Evolutionary conservation across 352 stramenopile genomes (phyloP), one percentile per base, ranked within the genome.

Genomic region (Phytophthora fragariaefolia): DNA sequence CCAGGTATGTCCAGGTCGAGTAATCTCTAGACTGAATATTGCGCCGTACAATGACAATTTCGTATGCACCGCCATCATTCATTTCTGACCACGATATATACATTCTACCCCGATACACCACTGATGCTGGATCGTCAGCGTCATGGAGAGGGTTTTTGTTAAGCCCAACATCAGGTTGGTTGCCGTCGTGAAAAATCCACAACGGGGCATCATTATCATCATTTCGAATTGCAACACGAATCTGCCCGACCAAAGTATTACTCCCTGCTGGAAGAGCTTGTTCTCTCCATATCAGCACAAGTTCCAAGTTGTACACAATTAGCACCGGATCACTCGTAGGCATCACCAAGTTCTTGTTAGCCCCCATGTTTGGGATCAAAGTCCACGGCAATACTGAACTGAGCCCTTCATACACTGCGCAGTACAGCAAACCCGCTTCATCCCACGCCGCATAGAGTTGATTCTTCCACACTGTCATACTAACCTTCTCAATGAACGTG

Each of bases 161-260:
- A 18, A 94, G 66, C 0, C 85, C 85, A 0, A 58, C 30, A 9
- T 67, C 52, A 0, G 56, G 7, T 0, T 76, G 34, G 34, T 90
- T 89, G 2, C 82, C 80, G 46, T 94, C 85, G 60, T 94, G 83
- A 42, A 92, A 91, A 27, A 89, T 89, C 85, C 85, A 94, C 2
- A 86, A 45, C 0, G 77, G 80, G 0, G 82, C 79, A 23, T 86
- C 72, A 15, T 52, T 56, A 27, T 85, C 80, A 38, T 84, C 71
- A 24, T 89, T 92, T 23, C 69, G 64, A 58, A 89, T 58, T 0
- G 83, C 80, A 5, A 92, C 69, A 4, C 80, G 81, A 38, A 92
- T 78, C 34, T 91, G 85, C 0, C 83, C 79, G 4, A 80, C 66
- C 4, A 79, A 51, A 2, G 36, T 38, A 18, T 27, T 63, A 18